Base-by-base conservation (phyloP, 176 grass and related monocot species). In the Elymus sibiricus region DNA sequence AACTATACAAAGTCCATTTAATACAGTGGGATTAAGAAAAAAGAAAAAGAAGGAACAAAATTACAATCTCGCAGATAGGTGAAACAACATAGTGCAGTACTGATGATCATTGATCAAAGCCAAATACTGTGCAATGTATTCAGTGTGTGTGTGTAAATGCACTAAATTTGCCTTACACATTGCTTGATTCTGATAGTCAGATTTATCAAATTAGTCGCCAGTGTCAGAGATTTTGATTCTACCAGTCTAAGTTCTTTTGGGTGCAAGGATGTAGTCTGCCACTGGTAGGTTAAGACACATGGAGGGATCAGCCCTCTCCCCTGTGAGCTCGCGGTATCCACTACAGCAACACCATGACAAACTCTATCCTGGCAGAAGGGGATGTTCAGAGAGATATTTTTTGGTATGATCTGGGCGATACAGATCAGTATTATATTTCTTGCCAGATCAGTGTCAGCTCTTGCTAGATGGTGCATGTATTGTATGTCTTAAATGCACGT, bases 111-210 rank as follows among this genome's bases (percentile, higher is more conserved):
- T 19, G 16, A 53, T 53, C 49, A 53, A 53, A 53, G 49, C 47
- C 49, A 53, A 53, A 53, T 5, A 53, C 58, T 64, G 12, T 76
- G 71, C 40, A 42, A 85, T 78, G 17, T 22, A 42, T 78, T 69
- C 24, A 5, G 42, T 53, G 49, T 53, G 49, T 77, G 8, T 34
- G 16, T 77, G 37, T 43, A 73, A 6, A 39, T 78, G 13, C 26
- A 85, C n/a, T 68, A 78, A 85, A 78, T 77, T 85, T 40, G 43
- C 14, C 32, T 37, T 72, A 40, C 1, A 59, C 80, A 28, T 72
- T 55, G 27, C 63, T 64, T 60, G 31, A 65, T 77, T 77, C 77
- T 77, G 58, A 61, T 53, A 27, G 60, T 75, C 19, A 47, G 39
- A 39, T 47, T 51, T 44, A 12, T 17, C 14, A 38, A 51, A 65